Percentiles rank a stretch among this genome's conserved stretches.
These are phyloP conservation scores for Hibiscus trionum DNA, from an alignment of 345 rosid genomes.

Conservation along the genomic window DNA sequence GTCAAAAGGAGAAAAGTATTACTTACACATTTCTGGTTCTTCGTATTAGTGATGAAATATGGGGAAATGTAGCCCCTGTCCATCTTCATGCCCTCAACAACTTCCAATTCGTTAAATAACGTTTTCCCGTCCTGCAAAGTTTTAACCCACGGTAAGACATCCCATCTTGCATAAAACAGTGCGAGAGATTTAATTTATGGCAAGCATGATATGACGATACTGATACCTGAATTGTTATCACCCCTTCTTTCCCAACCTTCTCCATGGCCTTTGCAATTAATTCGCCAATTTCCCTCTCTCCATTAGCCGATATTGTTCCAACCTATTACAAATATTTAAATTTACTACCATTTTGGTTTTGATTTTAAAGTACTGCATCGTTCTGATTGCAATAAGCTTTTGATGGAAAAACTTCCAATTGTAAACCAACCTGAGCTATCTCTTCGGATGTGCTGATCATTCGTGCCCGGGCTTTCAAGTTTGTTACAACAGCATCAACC, in stretches of 20 bases:
- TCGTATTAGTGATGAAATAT: conserved; percentile 77
- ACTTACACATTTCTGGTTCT: conserved; percentile 93
- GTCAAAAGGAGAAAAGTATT: not conserved
- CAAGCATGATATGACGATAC: not conserved
- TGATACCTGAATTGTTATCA: conserved; percentile 75
- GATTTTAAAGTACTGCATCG: not conserved
- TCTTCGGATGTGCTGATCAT: conserved; percentile 99
- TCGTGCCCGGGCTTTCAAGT: conserved; percentile 80
- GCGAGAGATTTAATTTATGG: not conserved
- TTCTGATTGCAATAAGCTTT: not conserved
- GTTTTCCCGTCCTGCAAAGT: conserved; percentile 85
- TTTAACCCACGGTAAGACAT: not conserved
- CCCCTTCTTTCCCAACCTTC: conserved; percentile 99
- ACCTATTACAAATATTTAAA: conserved; percentile 33
- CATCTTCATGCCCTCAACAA: conserved; percentile 98
- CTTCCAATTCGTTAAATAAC: conserved; percentile 79
- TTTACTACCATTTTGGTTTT: not conserved
- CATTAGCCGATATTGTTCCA: conserved; percentile 97
- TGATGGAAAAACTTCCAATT: not conserved
- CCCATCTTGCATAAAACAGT: not conserved
- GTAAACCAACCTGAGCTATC: conserved; percentile 61
- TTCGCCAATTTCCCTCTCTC: conserved; percentile 97
- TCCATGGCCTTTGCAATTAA: conserved; percentile 99
- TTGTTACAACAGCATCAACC: conserved; percentile 79
- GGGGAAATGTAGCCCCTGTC: conserved; percentile 98